Evolutionary conservation across 441 rosid genomes (phyloP), one percentile per base, ranked within the genome.

Genomic region (Lepidium campestre): DNA sequence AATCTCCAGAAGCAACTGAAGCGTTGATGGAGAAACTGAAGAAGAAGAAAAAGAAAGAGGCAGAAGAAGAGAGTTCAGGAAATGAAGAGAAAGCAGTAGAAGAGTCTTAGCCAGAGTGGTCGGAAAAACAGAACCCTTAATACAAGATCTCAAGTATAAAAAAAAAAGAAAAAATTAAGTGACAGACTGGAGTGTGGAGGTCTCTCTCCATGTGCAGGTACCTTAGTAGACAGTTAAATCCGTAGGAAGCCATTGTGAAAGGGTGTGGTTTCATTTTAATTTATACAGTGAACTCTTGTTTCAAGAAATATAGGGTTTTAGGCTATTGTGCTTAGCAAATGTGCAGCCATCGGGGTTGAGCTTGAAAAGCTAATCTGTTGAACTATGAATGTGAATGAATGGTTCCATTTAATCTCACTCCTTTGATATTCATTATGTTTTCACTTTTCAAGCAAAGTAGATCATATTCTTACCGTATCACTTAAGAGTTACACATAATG

Each of bases 321-420:
- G 34, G 14, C 9, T 7, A 18, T 71, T 9, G 46, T 36, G 63
- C 6, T 65, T 44, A 22, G 15, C 19, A 65, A 50, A 17, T 66
- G 46, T 73, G 68, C 62, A 73, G 63, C 39, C 72, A 50, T 42
- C 6, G 35, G 50, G 59, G 46, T 57, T 57, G 67, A 36, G 39
- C 40, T 42, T 25, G 57, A 37, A 53, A 39, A 55, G 70, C 50
- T 45, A 45, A 49, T 44, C 52, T 73, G 4, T 44, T 29, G 17
- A 67, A 66, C 62, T 14, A 20, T 67, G 63, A 27, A 52, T 72
- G 56, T 67, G 44, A 52, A 35, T 58, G 54, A 65, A 34, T 17
- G 23, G 2, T 29, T 19, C 57, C 6, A 10, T 23, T 42, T 11
- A 6, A 11, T 54, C 50, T 4, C 40, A 5, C 0, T 37, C 7